Base-by-base conservation (phyloP, 2,329 filamentous ascomycete species). In the Penicillium expansum region DNA sequence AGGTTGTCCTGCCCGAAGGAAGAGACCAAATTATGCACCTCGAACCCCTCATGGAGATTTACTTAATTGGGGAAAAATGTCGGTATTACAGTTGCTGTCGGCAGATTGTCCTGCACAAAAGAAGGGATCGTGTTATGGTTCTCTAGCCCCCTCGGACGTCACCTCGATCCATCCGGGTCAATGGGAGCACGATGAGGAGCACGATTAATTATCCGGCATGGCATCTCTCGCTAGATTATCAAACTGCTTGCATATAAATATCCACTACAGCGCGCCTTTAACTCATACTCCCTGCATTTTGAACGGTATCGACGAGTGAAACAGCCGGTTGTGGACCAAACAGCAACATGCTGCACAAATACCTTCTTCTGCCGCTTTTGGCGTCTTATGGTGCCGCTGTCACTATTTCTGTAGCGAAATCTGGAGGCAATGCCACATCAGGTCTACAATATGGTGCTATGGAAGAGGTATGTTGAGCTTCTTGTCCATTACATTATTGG, bases 371-470 rank as follows among this genome's bases (percentile, higher is more conserved):
- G 56, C 58, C 68, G 1, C 52, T 70, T 41, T 49, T 69, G 57
- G 68, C 67, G n/a, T 62, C 64, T 4, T 63, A 59, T 45, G 51
- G 60, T 50, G 59, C 65, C 7, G 68, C 68, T 11, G 65, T 69
- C 38, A 53, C 66, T 10, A 67, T 70, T 22, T 65, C 68, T 3
- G 68, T 70, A 44, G 64, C 67, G 3, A 66, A 65, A n/a, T 67
- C 65, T 18, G 68, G 69, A 1, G 69, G 69, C 5, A 71, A 70
- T 62, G 60, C 51, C 13, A 69, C 68, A 2, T 62, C 61, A 5
- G 59, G 56, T 45, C 42, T 70, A 22, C 67, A 69, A 49, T 71
- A 71, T 67, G 69, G 69, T 35, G 63, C 63, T 1, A 71, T 71
- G 69, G 66, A 68, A 59, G 69, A 71, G 66, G 69, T 70, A 63